Conservation (phyloP, 2,329 filamentous ascomycete species). For the Penicillium sp. region DNA sequence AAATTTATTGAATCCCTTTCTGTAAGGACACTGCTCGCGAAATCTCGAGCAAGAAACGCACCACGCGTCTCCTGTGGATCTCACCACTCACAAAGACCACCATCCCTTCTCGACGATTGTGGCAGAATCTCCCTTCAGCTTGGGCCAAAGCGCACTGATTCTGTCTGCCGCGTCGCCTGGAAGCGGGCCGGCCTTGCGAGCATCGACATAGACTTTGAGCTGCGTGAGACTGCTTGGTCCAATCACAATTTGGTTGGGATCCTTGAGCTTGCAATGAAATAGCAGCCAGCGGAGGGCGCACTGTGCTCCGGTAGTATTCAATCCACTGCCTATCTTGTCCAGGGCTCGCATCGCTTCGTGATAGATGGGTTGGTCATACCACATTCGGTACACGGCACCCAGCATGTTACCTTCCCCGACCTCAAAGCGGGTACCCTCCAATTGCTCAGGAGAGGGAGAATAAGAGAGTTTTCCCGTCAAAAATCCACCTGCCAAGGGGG, state of each 20-base stretch:
- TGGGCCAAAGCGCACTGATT: not conserved
- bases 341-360: conserved; percentile 1
- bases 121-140: not conserved
- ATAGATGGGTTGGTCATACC: conserved; percentile 3
- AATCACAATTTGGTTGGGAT: conserved; percentile 1
- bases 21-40: no score
- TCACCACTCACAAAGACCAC: conserved; percentile 1
- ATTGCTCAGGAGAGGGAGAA: not conserved
- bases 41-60: no score
- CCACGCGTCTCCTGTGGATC: not conserved
- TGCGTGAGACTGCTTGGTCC: conserved; percentile 1
- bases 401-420: conserved; percentile 5
- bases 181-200: not conserved
- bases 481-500: conserved; percentile 4
- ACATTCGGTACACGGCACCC: conserved; percentile 7
- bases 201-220: conserved; percentile 2
- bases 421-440: conserved; percentile 6
- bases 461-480: conserved; percentile 4
- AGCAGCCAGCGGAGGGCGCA: conserved; percentile 5
- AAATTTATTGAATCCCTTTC: no score
- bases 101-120: conserved; percentile 6
- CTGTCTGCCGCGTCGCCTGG: not conserved
- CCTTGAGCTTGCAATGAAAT: conserved; percentile 1
- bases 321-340: not conserved
- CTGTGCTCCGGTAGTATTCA: not conserved